A percentile compares a stretch with the other conserved stretches of the same genome.
Evolutionary conservation across 768 basidiomycete species (phyloP).

Genomic region (Trametes maxima): DNA sequence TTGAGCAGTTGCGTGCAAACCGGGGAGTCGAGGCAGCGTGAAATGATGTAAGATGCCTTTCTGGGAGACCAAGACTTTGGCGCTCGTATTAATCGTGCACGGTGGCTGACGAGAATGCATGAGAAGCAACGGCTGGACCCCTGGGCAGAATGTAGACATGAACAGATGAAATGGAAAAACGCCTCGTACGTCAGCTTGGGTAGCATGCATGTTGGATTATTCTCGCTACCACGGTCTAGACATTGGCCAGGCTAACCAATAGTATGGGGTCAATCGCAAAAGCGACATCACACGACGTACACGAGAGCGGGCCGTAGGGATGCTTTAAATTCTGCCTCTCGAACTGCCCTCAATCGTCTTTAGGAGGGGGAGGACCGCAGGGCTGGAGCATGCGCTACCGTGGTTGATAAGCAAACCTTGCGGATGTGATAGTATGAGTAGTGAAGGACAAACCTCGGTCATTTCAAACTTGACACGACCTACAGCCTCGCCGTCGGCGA

Average conservation of each 20-base stretch:
- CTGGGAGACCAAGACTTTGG: background rate
- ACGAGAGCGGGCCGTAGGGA: background rate
- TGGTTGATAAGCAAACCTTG: constrained; percentile 3
- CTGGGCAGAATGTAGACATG: constrained; percentile 7
- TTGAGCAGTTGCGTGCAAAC: background rate
- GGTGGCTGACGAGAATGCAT: constrained; percentile 5
- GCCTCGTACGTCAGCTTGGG: background rate
- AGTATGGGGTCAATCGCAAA: background rate
- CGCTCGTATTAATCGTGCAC: constrained; percentile 1
- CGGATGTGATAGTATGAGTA: background rate
- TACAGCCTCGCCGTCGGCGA: constrained; percentile 93
- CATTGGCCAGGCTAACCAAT: background rate
- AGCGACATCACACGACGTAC: constrained; percentile 14
- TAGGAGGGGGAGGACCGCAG: constrained; percentile 88
- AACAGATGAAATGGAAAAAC: background rate
- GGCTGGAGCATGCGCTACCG: constrained; percentile 90
- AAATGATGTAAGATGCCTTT: constrained; percentile 3
- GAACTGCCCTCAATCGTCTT: constrained; percentile 68
- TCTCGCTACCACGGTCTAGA: background rate
- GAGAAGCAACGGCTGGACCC: background rate
- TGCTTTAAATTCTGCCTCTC: background rate
- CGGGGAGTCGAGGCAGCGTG: background rate
- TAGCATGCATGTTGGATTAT: background rate
- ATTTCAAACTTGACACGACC: constrained; percentile 92
- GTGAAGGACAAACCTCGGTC: constrained; percentile 70